These are phyloP conservation scores for Tillandsia fasciculata DNA, from an alignment of 176 grass and related monocot species.

Conservation along the genomic window DNA sequence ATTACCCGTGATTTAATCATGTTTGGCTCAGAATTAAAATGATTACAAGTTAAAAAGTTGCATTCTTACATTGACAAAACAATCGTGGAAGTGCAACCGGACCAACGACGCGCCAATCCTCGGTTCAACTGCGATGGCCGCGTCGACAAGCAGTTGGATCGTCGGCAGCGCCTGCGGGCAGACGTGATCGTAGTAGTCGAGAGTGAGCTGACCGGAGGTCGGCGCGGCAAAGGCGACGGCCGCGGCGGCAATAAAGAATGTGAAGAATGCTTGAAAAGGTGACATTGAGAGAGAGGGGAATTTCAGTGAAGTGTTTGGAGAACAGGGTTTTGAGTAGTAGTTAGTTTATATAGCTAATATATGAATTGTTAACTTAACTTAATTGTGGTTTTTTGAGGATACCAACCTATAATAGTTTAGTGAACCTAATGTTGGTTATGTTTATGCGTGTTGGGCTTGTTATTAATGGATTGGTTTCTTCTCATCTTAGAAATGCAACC, in stretches of 20 bases:
- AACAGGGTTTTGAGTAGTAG: constrained; percentile 8
- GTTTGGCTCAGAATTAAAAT: no score
- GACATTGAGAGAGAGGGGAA: constrained; percentile 4
- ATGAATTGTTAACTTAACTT: not conserved
- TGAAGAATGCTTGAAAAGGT: not conserved
- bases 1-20: no score
- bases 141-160: constrained; percentile 46
- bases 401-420: no score
- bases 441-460: no score
- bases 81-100: constrained; percentile 84
- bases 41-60: not conserved
- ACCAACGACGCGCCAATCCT: constrained; percentile 62
- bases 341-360: constrained; percentile 14
- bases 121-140: constrained; percentile 36
- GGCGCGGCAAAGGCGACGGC: not conserved
- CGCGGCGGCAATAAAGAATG: not conserved
- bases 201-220: constrained; percentile 23
- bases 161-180: constrained; percentile 50
- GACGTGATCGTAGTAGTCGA: constrained; percentile 48
- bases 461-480: no score
- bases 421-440: no score
- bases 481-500: no score
- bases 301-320: no score
- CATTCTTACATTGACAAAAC: constrained; percentile 52
- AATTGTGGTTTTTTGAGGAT: no score